Percentiles rank a stretch among this genome's conserved stretches.
phyloP scores from a whole-genome alignment of 2,329 filamentous ascomycete species.

The Aureobasidium pullulans region DNA sequence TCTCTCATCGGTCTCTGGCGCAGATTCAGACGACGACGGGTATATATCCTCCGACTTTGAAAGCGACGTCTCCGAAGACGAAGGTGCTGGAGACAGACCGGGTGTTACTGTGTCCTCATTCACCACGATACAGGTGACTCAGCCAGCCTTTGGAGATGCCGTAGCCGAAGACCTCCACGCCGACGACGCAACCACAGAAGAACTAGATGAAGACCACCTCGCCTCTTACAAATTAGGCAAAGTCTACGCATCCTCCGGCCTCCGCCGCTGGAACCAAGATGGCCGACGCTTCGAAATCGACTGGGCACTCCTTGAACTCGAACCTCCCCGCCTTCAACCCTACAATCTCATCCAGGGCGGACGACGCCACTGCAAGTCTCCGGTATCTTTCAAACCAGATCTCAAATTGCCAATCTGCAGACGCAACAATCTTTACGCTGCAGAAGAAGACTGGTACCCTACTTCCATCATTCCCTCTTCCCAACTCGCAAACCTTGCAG shows the following conservation, averaged over 20 bases:
- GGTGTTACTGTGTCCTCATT: slow-evolving; percentile 69
- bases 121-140: slow-evolving; percentile 74
- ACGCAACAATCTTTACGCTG: slow-evolving; percentile 5
- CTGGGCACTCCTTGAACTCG: slow-evolving; percentile 84
- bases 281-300: slow-evolving; percentile 80
- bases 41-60: slow-evolving; percentile 31
- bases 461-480: slow-evolving; percentile 48
- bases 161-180: slow-evolving; percentile 71
- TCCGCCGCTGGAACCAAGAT: slow-evolving; percentile 53
- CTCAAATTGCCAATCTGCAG: slow-evolving; percentile 20
- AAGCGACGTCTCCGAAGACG: slow-evolving; percentile 20
- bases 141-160: slow-evolving; percentile 69
- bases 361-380: slow-evolving; percentile 28
- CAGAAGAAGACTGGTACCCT: slow-evolving; percentile 31
- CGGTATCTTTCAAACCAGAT: slow-evolving; percentile 29
- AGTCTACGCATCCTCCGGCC: slow-evolving; percentile 82
- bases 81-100: slow-evolving; percentile 58
- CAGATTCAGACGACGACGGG: slow-evolving; percentile 46
- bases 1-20: slow-evolving; percentile 13
- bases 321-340: slow-evolving; percentile 60
- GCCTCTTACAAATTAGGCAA: slow-evolving; percentile 74
- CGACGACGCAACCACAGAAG: slow-evolving; percentile 60
- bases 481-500: slow-evolving; percentile 64
- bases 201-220: slow-evolving; percentile 74
- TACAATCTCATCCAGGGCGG: slow-evolving; percentile 62